Evolutionary conservation across 2,329 filamentous ascomycete species (phyloP).

Genomic region (Fusarium ambrosium): DNA sequence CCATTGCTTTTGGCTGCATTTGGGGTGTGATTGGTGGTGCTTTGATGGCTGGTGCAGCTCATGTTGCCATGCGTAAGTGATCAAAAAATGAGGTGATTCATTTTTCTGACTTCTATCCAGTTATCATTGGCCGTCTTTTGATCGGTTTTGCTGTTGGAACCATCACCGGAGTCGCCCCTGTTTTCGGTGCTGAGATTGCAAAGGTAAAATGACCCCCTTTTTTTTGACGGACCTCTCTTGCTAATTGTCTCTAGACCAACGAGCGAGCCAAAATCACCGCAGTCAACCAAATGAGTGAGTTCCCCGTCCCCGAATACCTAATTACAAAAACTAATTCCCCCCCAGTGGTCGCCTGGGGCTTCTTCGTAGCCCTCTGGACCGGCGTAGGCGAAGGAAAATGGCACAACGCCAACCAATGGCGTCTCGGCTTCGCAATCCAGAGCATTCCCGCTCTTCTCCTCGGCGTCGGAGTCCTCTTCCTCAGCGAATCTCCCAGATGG

Average conservation of each 20-base stretch:
- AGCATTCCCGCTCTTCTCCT: slow-evolving; percentile 53
- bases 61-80: slow-evolving; percentile 56
- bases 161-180: slow-evolving; percentile 57
- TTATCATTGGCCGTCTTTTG: slow-evolving; percentile 55
- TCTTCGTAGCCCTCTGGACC: slow-evolving; percentile 57
- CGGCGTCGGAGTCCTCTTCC: slow-evolving; percentile 52
- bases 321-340: background rate
- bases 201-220: slow-evolving; percentile 48
- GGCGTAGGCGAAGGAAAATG: slow-evolving; percentile 56
- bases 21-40: slow-evolving; percentile 56
- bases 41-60: slow-evolving; percentile 57
- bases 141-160: slow-evolving; percentile 57
- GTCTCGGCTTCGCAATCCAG: slow-evolving; percentile 55
- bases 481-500: slow-evolving; percentile 55
- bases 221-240: background rate
- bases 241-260: slow-evolving; percentile 43
- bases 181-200: slow-evolving; percentile 58
- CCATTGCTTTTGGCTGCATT: slow-evolving; percentile 57
- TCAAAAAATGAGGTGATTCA: too few species aligned
- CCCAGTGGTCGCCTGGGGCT: slow-evolving; percentile 58
- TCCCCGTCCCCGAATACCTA: rapidly evolving
- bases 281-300: slow-evolving; percentile 58
- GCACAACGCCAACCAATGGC: slow-evolving; percentile 55
- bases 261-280: slow-evolving; percentile 57
- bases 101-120: slow-evolving; percentile 30